A percentile compares a stretch with the other conserved stretches of the same genome.
Conservation (phyloP, 192 early-diverging fungal species). For the Coemansia sp. region DNA sequence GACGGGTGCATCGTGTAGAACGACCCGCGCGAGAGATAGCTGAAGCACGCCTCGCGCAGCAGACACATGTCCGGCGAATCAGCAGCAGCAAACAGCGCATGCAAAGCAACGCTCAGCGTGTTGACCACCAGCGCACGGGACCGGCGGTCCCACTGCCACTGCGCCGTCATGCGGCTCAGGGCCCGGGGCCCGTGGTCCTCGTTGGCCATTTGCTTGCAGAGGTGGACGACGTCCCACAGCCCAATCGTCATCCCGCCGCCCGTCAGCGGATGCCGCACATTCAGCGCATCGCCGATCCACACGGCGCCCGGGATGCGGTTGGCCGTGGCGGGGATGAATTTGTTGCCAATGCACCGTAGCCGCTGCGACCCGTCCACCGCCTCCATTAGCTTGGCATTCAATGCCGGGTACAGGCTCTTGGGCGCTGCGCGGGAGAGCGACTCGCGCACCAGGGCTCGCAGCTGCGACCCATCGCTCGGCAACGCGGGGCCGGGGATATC, state of each 20-base stretch:
- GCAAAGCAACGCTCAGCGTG: conserved; percentile 90
- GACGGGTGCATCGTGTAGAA: conserved; percentile 78
- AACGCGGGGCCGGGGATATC: conserved; percentile 86
- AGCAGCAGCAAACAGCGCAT: conserved; percentile 80
- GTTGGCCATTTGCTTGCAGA: conserved; percentile 56
- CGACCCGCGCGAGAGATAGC: conserved; percentile 84
- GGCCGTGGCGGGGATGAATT: conserved; percentile 81
- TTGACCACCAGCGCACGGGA: conserved; percentile 77
- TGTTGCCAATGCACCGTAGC: conserved; percentile 87
- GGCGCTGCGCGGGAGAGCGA: conserved; percentile 66
- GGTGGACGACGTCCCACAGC: conserved; percentile 84
- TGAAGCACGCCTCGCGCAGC: conserved; percentile 85
- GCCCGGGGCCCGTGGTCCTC: conserved; percentile 17
- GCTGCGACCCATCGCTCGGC: conserved; percentile 63
- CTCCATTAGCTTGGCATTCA: conserved; percentile 60
- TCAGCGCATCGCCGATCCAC: conserved; percentile 92
- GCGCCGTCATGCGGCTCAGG: conserved; percentile 44
- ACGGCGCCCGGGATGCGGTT: conserved; percentile 76
- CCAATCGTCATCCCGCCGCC: conserved; percentile 98
- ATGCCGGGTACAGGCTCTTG: conserved; percentile 67
- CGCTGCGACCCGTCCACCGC: conserved; percentile 68
- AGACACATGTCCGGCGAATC: conserved; percentile 63
- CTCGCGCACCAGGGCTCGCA: conserved; percentile 30
- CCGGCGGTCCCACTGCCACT: conserved; percentile 80
- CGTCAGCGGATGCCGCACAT: conserved; percentile 94